Base-by-base conservation (phyloP, 225 moss, liverwort and hornwort species). In the Polytrichum commune region DNA sequence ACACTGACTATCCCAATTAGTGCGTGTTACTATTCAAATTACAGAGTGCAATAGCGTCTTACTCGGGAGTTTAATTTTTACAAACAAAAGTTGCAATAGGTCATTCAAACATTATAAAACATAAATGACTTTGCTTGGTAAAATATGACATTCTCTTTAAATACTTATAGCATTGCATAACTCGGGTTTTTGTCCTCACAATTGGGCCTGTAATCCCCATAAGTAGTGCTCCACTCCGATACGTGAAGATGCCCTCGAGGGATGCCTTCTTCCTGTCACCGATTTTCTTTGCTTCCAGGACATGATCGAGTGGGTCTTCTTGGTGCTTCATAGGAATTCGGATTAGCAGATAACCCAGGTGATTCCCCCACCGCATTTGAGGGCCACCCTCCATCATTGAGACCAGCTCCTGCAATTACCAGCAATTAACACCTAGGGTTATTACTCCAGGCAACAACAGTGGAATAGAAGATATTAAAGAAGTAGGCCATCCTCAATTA, bases 361-460 rank as follows among this genome's bases (percentile, higher is more conserved):
- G 84, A 77, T 95, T 95, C 60, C 95, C 95, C 95, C 95, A 95
- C 10, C 85, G 87, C 62, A 85, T 83, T 89, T 89, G 92, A 67
- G 90, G 92, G 26, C 78, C 80, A 76, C 90, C 90, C 73, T 81
- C 75, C 89, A 95, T 86, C 95, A 95, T 95, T 55, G 80, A 84
- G 32, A 89, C 87, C 29, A 95, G 74, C 72, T 95, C 95, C 92
- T 95, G 75, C 67, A 73, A 26, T 22, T 46, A 46, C 13, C 38
- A 3, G 13, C 13, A 46, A 46, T 46, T n/a, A 29, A 73, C 18
- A 18, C 16, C 65, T 29, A 20, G 58, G 38, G 13, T 10, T 46
- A 46, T 3, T 13, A 46, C 3, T 46, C 38, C 38, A 46, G 26
- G 38, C 38, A 13, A 46, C 13, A 1, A 46, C 0, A 3, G 13